A percentile compares a stretch with the other conserved stretches of the same genome.
These are phyloP conservation scores for Lumnitzera racemosa DNA, from an alignment of 345 rosid species.

Conservation along the genomic window DNA sequence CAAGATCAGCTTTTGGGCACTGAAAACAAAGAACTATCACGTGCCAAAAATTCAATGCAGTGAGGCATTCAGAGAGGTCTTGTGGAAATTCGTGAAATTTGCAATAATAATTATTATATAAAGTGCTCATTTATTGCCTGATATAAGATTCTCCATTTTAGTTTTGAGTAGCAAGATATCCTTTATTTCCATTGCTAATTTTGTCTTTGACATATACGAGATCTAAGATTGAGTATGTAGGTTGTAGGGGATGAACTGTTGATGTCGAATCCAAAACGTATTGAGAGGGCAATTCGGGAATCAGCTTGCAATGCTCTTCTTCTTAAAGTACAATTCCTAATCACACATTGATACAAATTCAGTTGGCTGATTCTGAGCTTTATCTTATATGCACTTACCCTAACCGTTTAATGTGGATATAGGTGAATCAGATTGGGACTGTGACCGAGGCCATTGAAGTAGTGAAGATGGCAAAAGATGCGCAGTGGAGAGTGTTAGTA, in stretches of 20 bases:
- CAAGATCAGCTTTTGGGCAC: too few species aligned
- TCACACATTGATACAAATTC: not conserved
- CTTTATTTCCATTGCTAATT: not conserved
- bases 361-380: too few species aligned
- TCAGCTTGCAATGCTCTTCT: constrained; percentile 87
- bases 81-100: too few species aligned
- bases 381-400: too few species aligned
- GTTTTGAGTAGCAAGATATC: too few species aligned
- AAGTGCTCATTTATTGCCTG: too few species aligned
- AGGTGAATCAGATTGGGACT: constrained; percentile 96
- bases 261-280: constrained; percentile 82
- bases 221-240: constrained; percentile 33
- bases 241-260: constrained; percentile 85
- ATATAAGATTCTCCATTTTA: too few species aligned
- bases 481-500: constrained; percentile 82
- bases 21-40: too few species aligned
- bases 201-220: too few species aligned
- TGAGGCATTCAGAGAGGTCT: too few species aligned
- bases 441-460: constrained; percentile 94
- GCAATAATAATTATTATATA: too few species aligned
- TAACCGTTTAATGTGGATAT: constrained; percentile 5
- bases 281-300: constrained; percentile 70
- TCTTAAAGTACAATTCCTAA: constrained; percentile 61
- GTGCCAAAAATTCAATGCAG: too few species aligned
- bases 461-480: constrained; percentile 88